Evolutionary conservation across 352 stramenopile genomes (phyloP), one percentile per base, ranked within the genome.

Genomic region (Globisporangium splendens): DNA sequence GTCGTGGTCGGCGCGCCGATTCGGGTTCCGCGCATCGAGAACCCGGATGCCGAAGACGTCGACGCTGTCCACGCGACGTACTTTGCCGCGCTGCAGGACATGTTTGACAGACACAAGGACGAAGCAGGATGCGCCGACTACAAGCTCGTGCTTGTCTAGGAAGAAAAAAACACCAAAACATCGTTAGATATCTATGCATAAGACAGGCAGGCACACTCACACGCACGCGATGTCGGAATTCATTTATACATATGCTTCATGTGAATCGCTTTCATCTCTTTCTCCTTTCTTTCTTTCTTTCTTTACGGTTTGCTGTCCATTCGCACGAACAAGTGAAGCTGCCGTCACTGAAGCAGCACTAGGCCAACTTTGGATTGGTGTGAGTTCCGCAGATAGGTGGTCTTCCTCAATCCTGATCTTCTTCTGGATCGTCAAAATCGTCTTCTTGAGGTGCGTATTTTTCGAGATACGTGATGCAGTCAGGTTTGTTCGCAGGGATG

Each of bases 101-200:
- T 95, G 56, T 93, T 93, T 28, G 47, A 84, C 46, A 78, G 77
- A 56, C 74, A 90, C 70, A 93, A 93, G 70, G 67, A 87, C 18
- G 75, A 83, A 46, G 85, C 85, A 3, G 83, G 82, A 1, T 95
- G 83, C 61, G 47, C 39, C 1, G 83, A 93, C 65, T 92, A 84
- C 65, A 73, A 83, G 50, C 63, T 95, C n/a, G 69, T 89, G 44
- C 66, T 90, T 14, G 75, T 92, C 24, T 77, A 63, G 50, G 52
- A 39, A n/a, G n/a, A n/a, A n/a, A n/a, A n/a, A n/a, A n/a, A 10
- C 41, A 56, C 43, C 65, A 50, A 22, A 21, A 44, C 13, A 15
- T 18, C 0, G 10, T 44, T 44, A 44, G 39, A 44, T 44, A 35
- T n/a, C 10, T n/a, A 18, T 44, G 39, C 39, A 44, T 12, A 11